Evolutionary conservation across 2,329 filamentous ascomycete genomes (phyloP), one percentile per base, ranked within the genome.

Genomic region (Trichoderma arundinaceum): DNA sequence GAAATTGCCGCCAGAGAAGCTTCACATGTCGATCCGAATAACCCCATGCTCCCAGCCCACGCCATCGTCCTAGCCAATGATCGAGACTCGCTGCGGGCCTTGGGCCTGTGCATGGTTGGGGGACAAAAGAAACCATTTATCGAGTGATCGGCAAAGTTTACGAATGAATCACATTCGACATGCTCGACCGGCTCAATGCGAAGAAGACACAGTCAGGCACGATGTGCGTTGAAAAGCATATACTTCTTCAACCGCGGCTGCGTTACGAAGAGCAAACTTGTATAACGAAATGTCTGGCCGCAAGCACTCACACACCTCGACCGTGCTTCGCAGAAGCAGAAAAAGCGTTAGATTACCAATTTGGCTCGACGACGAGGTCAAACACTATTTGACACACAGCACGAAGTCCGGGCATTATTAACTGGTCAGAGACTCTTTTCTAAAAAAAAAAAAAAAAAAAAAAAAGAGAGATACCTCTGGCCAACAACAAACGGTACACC

Each of bases 1-100:
- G 94, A 97, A 75, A 92, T 97, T 78, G 92, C 95, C 0, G 95
- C 95, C 49, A 94, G 94, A 77, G 94, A 98, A 72, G 94, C 95
- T 1, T 90, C 92, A 15, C 88, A 91, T 68, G 90, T 98, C 67
- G 92, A 94, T 71, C 90, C 90, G 0, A 91, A 95, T 68, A 92
- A 96, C 68, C 95, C 94, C 0, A 94, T 96, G 89, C 79, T 97
- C n/a, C 94, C 95, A 0, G 90, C 94, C 1, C 88, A 90, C 68
- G 89, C 86, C 7, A 95, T 99, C 68, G 87, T 98, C 66, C 84
- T 91, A 58, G 88, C 92, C 5, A 89, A 86, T 67, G 94, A 98
- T 74, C 88, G 81, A 64, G 84, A 88, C 70, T 84, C 86, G 15
- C 77, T 89, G 64, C 80, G 83, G 44, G 84, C 87, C n/a, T 75